A percentile compares a stretch with the other conserved stretches of the same genome.
Evolutionary conservation across 176 grass and related monocot genomes (phyloP).

Genomic region (Ensete glaucum): DNA sequence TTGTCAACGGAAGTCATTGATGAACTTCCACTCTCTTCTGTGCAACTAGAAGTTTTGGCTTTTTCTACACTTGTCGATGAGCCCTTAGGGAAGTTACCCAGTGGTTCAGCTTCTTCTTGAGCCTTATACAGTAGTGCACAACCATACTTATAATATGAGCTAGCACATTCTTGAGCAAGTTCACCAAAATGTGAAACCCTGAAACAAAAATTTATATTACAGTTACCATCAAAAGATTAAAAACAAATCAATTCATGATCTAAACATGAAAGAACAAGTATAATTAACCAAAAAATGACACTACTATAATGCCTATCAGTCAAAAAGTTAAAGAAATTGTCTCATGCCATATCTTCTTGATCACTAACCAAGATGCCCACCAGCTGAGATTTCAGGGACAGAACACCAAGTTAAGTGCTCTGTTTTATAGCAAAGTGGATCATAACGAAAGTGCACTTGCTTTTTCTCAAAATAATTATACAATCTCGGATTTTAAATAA

Average conservation of each 20-base stretch:
- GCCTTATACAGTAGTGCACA: constrained; percentile 73
- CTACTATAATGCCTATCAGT: not conserved
- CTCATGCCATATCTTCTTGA: not conserved
- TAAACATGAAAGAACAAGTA: not conserved
- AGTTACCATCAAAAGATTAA: not conserved
- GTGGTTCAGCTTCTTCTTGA: constrained; percentile 75
- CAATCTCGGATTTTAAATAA: not conserved
- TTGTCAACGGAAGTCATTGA: constrained; percentile 37
- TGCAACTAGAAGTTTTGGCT: constrained; percentile 37
- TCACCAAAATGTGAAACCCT: constrained; percentile 65
- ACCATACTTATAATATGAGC: constrained; percentile 89
- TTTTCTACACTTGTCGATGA: constrained; percentile 33
- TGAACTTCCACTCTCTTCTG: constrained; percentile 44
- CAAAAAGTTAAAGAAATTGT: not conserved
- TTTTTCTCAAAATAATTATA: not conserved
- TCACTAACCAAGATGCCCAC: not conserved
- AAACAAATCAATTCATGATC: not conserved
- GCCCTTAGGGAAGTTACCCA: constrained; percentile 72
- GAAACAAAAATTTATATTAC: not conserved
- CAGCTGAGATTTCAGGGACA: not conserved
- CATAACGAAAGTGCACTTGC: not conserved
- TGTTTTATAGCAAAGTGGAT: not conserved
- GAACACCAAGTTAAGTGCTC: not conserved
- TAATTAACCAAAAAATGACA: not conserved
- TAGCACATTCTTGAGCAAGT: constrained; percentile 76